A percentile compares a stretch with the other conserved stretches of the same genome.
phyloP scores from a whole-genome alignment of 2,329 filamentous ascomycete species.

The Phoma sp. region DNA sequence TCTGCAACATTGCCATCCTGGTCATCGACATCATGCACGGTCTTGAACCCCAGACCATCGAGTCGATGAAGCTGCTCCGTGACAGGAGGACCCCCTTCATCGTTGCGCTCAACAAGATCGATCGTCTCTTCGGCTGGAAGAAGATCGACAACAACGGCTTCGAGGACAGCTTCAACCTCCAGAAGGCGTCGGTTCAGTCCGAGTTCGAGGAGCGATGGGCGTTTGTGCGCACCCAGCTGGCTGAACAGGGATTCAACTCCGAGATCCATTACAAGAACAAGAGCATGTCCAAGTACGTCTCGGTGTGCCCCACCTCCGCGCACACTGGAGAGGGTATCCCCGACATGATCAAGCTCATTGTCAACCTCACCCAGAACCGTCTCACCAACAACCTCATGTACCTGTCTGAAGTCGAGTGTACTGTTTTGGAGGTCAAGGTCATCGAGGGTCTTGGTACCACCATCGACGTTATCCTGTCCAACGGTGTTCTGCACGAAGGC shows the following conservation, averaged over 20 bases:
- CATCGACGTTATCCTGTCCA: constrained; percentile 95
- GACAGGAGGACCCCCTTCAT: constrained; percentile 98
- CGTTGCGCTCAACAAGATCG: constrained; percentile 98
- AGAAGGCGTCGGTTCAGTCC: constrained; percentile 91
- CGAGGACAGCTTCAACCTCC: constrained; percentile 85
- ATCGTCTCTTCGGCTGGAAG: constrained; percentile 99
- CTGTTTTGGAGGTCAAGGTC: constrained; percentile 97
- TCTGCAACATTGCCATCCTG: constrained; percentile 98
- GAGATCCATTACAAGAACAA: constrained; percentile 98
- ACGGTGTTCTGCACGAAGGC: constrained; percentile 92
- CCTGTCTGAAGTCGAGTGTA: constrained; percentile 95
- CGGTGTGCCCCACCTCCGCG: constrained; percentile 95
- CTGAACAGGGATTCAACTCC: constrained; percentile 97
- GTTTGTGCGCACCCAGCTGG: constrained; percentile 90
- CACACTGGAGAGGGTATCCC: constrained; percentile 99
- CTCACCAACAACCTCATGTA: constrained; percentile 99
- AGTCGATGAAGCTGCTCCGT: constrained; percentile 93
- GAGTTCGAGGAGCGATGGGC: constrained; percentile 92
- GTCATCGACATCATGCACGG: constrained; percentile 99
- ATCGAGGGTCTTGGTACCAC: constrained; percentile 99
- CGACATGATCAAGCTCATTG: constrained; percentile 95
- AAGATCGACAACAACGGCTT: constrained; percentile 99
- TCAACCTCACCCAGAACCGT: constrained; percentile 91
- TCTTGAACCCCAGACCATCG: constrained; percentile 93
- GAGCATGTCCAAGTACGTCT: constrained; percentile 92